phyloP scores from a whole-genome alignment of 345 rosid genomes.

The Trapa incisa region DNA sequence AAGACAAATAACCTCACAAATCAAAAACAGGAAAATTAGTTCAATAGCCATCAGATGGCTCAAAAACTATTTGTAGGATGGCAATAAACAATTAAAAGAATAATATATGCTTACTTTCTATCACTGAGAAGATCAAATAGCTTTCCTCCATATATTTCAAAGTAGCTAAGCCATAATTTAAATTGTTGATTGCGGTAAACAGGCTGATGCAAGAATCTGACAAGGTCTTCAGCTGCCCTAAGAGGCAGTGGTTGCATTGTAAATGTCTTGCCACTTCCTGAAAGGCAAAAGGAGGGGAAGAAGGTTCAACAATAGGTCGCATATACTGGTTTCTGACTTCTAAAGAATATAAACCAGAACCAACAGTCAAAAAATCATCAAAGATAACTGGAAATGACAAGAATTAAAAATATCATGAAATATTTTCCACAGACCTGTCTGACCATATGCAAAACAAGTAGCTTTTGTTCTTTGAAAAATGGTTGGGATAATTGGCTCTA shows the following conservation, averaged over 20 bases:
- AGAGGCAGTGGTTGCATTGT: slow-evolving; percentile 64
- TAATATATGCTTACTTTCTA: slow-evolving; percentile 34
- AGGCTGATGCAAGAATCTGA: slow-evolving; percentile 33
- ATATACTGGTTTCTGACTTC: not conserved
- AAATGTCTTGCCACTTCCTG: slow-evolving; percentile 80
- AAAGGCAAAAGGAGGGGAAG: not conserved
- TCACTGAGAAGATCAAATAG: slow-evolving; percentile 59
- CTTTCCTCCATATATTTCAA: slow-evolving; percentile 65
- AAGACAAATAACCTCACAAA: not conserved
- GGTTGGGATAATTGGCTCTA: slow-evolving; percentile 86
- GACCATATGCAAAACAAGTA: slow-evolving; percentile 99
- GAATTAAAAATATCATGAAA: not conserved
- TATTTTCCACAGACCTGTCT: slow-evolving; percentile 55
- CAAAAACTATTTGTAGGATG: not conserved
- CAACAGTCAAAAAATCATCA: not conserved
- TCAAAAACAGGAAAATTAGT: not conserved
- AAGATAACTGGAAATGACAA: not conserved
- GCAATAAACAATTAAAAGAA: not conserved
- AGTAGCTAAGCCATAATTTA: slow-evolving; percentile 48
- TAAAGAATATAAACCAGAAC: not conserved
- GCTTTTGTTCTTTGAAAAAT: slow-evolving; percentile 95
- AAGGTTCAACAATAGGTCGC: not conserved
- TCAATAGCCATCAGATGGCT: not conserved
- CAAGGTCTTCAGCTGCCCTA: slow-evolving; percentile 49
- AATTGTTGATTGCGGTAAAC: slow-evolving; percentile 39